A percentile compares a stretch with the other conserved stretches of the same genome.
These are phyloP conservation scores for Epichloe amarillans DNA, from an alignment of 2,329 filamentous ascomycete genomes.

Conservation along the genomic window DNA sequence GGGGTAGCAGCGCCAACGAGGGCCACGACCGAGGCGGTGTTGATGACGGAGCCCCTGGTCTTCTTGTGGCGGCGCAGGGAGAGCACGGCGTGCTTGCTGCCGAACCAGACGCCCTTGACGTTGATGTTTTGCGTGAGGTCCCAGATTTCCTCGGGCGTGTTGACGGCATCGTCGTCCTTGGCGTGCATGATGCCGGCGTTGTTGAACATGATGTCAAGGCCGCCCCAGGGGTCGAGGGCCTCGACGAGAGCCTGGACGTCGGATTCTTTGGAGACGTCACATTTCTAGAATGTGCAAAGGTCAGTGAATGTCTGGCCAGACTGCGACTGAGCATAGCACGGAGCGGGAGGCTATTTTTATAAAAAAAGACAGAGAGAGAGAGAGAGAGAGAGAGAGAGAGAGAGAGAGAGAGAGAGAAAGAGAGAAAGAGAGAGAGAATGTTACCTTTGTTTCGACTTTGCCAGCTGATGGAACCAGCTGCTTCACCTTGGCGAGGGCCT, in stretches of 20 bases:
- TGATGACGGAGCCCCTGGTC: constrained; percentile 71
- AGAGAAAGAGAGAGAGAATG: not conserved
- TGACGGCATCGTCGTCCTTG: constrained; percentile 63
- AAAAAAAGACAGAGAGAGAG: not conserved
- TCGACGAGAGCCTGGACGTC: constrained; percentile 66
- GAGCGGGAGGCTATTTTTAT: not conserved
- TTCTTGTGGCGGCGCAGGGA: constrained; percentile 70
- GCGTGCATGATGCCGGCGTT: constrained; percentile 96
- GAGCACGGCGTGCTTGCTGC: constrained; percentile 80
- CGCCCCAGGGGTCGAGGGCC: constrained; percentile 69
- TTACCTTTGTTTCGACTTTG: constrained; percentile 46
- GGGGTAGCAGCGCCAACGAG: constrained; percentile 77
- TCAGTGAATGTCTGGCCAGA: not conserved
- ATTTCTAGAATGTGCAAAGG: constrained; percentile 14
- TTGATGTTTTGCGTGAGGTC: constrained; percentile 89
- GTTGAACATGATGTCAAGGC: constrained; percentile 89
- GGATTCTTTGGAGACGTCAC: constrained; percentile 76
- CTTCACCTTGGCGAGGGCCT: constrained; percentile 61
- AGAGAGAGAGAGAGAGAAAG: not conserved
- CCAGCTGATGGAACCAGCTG: constrained; percentile 50
- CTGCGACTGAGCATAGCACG: too few species aligned
- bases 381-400: not conserved
- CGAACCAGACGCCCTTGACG: constrained; percentile 97
- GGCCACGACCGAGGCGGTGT: constrained; percentile 81
- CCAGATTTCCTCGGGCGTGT: constrained; percentile 85